Evolutionary conservation across 2,329 filamentous ascomycete genomes (phyloP).

Genomic region (Tolypocladium tundrense): DNA sequence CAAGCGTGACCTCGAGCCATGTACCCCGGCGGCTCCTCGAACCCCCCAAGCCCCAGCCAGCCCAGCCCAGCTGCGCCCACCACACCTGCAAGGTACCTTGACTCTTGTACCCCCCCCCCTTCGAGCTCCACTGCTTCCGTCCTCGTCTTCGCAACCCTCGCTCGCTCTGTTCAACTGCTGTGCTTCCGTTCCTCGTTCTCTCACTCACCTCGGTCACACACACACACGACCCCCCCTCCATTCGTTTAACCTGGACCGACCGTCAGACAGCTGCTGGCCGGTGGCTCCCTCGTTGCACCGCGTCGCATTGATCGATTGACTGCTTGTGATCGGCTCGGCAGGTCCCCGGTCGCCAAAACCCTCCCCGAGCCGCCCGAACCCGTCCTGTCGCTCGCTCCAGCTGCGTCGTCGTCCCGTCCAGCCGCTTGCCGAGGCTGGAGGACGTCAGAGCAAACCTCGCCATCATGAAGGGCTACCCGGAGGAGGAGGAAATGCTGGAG

Average conservation of each 20-base stretch:
- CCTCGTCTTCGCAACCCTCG: background rate
- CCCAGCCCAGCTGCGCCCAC: background rate
- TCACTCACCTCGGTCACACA: background rate
- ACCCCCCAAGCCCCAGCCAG: background rate
- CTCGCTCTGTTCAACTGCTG: background rate
- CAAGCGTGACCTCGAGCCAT: background rate
- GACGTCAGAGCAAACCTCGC: background rate
- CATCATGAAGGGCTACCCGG: conserved; percentile 19
- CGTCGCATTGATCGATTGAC: background rate
- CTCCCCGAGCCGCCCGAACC: background rate
- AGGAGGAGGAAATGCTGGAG: conserved; percentile 24
- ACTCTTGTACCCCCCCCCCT: background rate
- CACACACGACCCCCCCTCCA: background rate
- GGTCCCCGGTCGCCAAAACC: background rate
- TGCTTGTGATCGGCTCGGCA: background rate
- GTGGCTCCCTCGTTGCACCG: background rate
- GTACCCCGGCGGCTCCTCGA: background rate
- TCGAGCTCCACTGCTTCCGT: background rate
- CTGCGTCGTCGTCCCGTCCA: background rate
- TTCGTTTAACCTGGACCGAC: background rate
- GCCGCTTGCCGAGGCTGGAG: background rate
- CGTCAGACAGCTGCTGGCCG: background rate
- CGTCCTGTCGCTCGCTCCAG: background rate
- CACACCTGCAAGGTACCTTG: background rate
- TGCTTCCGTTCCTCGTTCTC: background rate